Evolutionary conservation across 2,329 filamentous ascomycete species (phyloP), one percentile per base, ranked within the genome.

Genomic region (Lanzia echinophila): DNA sequence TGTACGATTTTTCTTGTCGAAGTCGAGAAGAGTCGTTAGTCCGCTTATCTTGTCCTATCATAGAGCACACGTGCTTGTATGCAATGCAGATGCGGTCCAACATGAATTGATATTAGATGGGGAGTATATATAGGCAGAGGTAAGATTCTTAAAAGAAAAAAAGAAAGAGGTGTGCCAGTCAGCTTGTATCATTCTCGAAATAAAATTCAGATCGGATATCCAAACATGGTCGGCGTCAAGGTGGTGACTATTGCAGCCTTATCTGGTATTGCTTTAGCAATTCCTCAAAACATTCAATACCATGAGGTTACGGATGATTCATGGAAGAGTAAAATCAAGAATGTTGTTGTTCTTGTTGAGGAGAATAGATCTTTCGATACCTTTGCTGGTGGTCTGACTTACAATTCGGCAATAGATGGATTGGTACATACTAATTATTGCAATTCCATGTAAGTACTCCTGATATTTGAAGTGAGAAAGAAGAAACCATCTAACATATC

Each of bases 281-380:
- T 43, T 34, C 55, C 55, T 19, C 56, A 55, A 39, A 47, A 42
- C 10, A 55, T 50, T 24, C 55, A 56, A 45, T 59, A 39, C 47
- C 58, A 62, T 8, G 56, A 54, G 13, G 50, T 46, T 15, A 15
- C 50, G 6, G 49, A 51, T 20, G 8, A 38, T 34, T 49, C 50
- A 38, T 65, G 62, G 61, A 69, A 67, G 53, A 62, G 58, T 36
- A 72, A 71, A 53, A 76, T 77, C 63, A 75, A 75, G 63, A 73
- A 73, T 58, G 73, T 75, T 6, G 73, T 77, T 45, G 70, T 76
- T 24, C 64, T 77, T 17, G 72, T 75, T 10, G 67, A 72, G 61
- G 71, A 73, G 53, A 73, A 73, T 57, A 64, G 72, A 24, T 66
- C 63, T 11, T 66, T 66, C 43, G 72, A 74, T 56, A 70, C 68